Base-by-base conservation (phyloP, 31 red algal genomes). In the Bonnemaisonia californica region DNA sequence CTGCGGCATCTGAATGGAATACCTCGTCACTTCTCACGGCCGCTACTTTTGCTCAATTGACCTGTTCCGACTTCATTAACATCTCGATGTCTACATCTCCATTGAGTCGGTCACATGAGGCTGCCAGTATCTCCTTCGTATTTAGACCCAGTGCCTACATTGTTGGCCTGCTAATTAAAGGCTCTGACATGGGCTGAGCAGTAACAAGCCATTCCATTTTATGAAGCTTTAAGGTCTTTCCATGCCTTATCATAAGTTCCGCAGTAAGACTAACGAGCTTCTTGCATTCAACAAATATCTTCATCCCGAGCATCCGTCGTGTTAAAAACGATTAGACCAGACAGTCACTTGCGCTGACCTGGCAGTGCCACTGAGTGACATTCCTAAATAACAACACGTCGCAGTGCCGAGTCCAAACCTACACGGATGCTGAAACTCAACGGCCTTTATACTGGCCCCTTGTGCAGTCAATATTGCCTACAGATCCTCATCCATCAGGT, bases 91-190 rank as follows among this genome's bases (percentile, higher is more conserved):
- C n/a, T n/a, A n/a, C n/a, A n/a, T n/a, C n/a, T n/a, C n/a, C n/a
- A n/a, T n/a, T n/a, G n/a, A n/a, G n/a, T 40, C 62, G 63, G 39
- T 82, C 78, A 33, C 37, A 40, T 26, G 78, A 60, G 29, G 33
- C 63, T 0, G 35, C 39, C 21, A 82, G 38, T 3, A 55, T 36
- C 33, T 69, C 62, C 23, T 19, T 48, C 37, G 36, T 54, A 30
- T 82, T 48, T 18, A 82, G 62, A 21, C 78, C 78, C n/a, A 69
- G 39, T 0, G 62, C 78, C 58, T 69, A 60, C 23, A 82, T 22
- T 18, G 62, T 69, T 26, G 78, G 78, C 18, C 63, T 5, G 21
- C 62, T 48, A 23, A 82, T 13, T 11, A 82, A 36, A 16, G 62
- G 62, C 19, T 69, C 62, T 0, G 18, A 18, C 4, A 69, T 54